Evolutionary conservation across 768 basidiomycete species (phyloP).

Genomic region (Mrakia gelida): DNA sequence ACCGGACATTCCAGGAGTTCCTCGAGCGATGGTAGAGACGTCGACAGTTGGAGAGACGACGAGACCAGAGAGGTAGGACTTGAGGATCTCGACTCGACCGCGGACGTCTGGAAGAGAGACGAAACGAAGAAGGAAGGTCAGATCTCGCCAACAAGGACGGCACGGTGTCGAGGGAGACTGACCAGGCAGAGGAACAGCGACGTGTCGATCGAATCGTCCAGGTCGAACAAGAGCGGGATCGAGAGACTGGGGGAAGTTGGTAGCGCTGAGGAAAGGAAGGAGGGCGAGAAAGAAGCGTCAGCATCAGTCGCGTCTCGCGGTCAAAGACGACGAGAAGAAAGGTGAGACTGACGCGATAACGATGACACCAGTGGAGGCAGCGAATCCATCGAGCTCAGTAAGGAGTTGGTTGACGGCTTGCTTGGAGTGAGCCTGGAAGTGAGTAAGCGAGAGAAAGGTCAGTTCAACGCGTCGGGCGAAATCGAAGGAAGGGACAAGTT

Average conservation of each 20-base stretch:
- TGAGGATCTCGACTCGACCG: slow-evolving; percentile 83
- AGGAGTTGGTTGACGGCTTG: slow-evolving; percentile 87
- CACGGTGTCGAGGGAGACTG: neutral
- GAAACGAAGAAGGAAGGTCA: neutral
- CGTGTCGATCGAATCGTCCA: slow-evolving; percentile 87
- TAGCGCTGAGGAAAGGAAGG: slow-evolving; percentile 45
- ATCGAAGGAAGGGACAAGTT: neutral
- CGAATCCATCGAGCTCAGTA: slow-evolving; percentile 96
- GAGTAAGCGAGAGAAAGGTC: too few species aligned
- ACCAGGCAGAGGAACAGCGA: slow-evolving; percentile 34
- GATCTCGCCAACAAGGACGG: neutral
- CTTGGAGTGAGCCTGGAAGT: slow-evolving; percentile 5
- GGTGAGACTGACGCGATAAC: slow-evolving; percentile 70
- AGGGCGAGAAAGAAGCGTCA: neutral
- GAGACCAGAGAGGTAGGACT: slow-evolving; percentile 84
- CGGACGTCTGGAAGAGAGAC: slow-evolving; percentile 75
- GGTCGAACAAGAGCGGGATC: slow-evolving; percentile 95
- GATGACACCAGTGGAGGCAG: slow-evolving; percentile 83
- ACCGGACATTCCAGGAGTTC: slow-evolving; percentile 92
- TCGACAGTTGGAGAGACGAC: slow-evolving; percentile 71
- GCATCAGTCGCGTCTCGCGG: neutral
- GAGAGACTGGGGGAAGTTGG: slow-evolving; percentile 92
- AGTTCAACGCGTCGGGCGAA: neutral
- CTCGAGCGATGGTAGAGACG: slow-evolving; percentile 79
- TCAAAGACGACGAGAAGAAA: neutral